Percentiles rank a stretch among this genome's conserved stretches.
Evolutionary conservation across 2,329 filamentous ascomycete genomes (phyloP).

Genomic region (Thielaviopsis populi): DNA sequence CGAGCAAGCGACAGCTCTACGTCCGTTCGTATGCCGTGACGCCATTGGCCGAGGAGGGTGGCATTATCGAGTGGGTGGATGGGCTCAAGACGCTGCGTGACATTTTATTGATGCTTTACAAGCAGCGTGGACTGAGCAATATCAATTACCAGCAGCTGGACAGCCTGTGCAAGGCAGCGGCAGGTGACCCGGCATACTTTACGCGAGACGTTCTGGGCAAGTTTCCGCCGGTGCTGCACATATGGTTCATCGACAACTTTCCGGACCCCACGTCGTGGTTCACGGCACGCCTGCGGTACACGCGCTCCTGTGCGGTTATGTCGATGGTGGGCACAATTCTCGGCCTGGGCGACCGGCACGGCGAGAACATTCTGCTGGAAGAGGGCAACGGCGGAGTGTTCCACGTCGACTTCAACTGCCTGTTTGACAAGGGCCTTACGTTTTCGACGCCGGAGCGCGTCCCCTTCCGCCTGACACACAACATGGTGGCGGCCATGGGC

Average conservation of each 20-base stretch:
- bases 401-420: slow-evolving; percentile 98
- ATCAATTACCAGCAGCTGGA: slow-evolving; percentile 56
- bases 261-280: slow-evolving; percentile 91
- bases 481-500: slow-evolving; percentile 96
- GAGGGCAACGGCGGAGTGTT: slow-evolving; percentile 87
- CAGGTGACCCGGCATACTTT: slow-evolving; percentile 37
- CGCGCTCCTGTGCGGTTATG: slow-evolving; percentile 92
- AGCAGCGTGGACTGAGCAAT: slow-evolving; percentile 49
- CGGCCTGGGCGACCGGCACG: slow-evolving; percentile 84
- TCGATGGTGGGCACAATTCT: slow-evolving; percentile 97
- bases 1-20: slow-evolving; percentile 77
- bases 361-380: slow-evolving; percentile 91
- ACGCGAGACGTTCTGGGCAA: slow-evolving; percentile 46
- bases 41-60: slow-evolving; percentile 92
- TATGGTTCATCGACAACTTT: slow-evolving; percentile 94
- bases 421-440: slow-evolving; percentile 94
- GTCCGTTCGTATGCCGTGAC: slow-evolving; percentile 97
- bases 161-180: slow-evolving; percentile 24
- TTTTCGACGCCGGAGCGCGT: slow-evolving; percentile 91
- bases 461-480: slow-evolving; percentile 92
- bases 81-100: slow-evolving; percentile 89
- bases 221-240: slow-evolving; percentile 72
- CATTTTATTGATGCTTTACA: slow-evolving; percentile 67
- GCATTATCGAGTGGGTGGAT: slow-evolving; percentile 96
- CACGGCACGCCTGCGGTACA: slow-evolving; percentile 72